phyloP scores from a whole-genome alignment of 257 asterid genomes.

The Nicotiana paniculata region DNA sequence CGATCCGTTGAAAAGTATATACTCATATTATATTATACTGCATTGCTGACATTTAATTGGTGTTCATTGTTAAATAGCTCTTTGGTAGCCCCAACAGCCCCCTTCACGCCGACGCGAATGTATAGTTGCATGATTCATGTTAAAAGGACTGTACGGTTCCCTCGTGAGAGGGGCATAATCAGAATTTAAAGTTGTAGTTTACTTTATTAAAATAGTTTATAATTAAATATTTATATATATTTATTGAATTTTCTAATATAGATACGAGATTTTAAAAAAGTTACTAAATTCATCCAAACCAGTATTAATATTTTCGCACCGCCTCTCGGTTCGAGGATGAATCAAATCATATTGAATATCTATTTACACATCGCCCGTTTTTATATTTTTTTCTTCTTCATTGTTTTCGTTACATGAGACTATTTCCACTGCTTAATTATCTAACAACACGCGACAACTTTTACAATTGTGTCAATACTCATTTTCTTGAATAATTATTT shows the following conservation, averaged over 20 bases:
- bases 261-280: too few species aligned
- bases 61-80: background rate
- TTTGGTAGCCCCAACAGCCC: background rate
- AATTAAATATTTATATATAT: too few species aligned
- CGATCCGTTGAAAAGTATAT: background rate
- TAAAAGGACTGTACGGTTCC: background rate
- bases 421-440: too few species aligned
- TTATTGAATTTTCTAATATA: too few species aligned
- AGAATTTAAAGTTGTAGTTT: too few species aligned
- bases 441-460: too few species aligned
- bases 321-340: background rate
- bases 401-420: background rate
- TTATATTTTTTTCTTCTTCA: too few species aligned
- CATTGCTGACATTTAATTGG: background rate
- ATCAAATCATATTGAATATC: background rate
- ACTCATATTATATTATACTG: background rate
- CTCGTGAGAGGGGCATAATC: too few species aligned
- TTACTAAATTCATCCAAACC: too few species aligned
- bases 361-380: background rate
- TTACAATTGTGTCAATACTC: too few species aligned
- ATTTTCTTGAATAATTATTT: background rate
- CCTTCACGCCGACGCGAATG: background rate
- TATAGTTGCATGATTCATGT: background rate
- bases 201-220: too few species aligned
- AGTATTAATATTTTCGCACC: too few species aligned